Percentiles rank a stretch among this genome's conserved stretches.
phyloP scores from a whole-genome alignment of 306 rosid genomes.

The Astragalus membranaceus region DNA sequence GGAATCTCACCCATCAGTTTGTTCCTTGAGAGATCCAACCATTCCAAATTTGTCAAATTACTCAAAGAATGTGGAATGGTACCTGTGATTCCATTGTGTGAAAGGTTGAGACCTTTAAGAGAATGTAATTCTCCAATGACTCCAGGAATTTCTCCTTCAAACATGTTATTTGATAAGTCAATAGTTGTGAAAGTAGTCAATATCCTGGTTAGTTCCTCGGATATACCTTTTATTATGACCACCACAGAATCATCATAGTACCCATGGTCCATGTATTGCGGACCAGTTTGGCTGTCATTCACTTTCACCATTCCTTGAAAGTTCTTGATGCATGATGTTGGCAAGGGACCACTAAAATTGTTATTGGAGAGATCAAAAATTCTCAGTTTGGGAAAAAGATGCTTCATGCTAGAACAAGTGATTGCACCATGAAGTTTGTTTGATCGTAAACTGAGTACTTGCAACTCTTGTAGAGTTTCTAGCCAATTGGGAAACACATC shows the following conservation, averaged over 20 bases:
- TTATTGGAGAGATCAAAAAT: conserved; percentile 37
- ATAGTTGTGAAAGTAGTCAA: conserved; percentile 9
- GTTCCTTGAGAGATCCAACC: conserved; percentile 38
- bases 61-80: conserved; percentile 22
- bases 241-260: neutral
- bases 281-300: neutral
- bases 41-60: conserved; percentile 17
- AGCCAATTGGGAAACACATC: conserved; percentile 34
- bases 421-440: conserved; percentile 37
- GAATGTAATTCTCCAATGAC: conserved; percentile 16
- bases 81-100: conserved; percentile 29
- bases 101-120: conserved; percentile 27
- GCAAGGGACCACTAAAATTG: conserved; percentile 23
- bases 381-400: conserved; percentile 14
- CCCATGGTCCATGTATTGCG: neutral
- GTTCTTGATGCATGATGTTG: conserved; percentile 11
- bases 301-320: conserved; percentile 28
- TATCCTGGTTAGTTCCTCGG: neutral
- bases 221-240: conserved; percentile 14
- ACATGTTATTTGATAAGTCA: conserved; percentile 37
- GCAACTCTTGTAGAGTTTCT: conserved; percentile 14
- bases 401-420: neutral
- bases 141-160: conserved; percentile 28
- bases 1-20: conserved; percentile 9
- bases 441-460: conserved; percentile 26